These are phyloP conservation scores for Grifola frondosa DNA, from an alignment of 1,284 basidiomycete genomes.

Conservation along the genomic window DNA sequence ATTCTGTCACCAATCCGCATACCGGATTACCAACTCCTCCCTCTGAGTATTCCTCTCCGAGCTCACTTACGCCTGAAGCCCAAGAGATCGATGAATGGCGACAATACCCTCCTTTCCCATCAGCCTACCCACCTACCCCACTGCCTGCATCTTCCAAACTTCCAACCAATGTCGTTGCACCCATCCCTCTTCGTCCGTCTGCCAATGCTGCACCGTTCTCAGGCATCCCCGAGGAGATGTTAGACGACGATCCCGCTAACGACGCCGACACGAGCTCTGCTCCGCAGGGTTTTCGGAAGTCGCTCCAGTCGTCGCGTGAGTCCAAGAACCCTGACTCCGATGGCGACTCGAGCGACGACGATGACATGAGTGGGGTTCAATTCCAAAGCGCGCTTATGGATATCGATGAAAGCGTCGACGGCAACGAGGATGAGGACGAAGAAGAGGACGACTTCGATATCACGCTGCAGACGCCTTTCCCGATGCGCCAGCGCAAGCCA, in stretches of 20 bases:
- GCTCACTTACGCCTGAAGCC: slow-evolving; percentile 7
- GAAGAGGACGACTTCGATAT: slow-evolving; percentile 64
- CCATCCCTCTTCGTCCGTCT: slow-evolving; percentile 18
- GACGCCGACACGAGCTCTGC: slow-evolving; percentile 8
- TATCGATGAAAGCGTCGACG: slow-evolving; percentile 34
- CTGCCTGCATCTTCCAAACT: slow-evolving; percentile 14
- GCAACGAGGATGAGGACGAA: slow-evolving; percentile 41
- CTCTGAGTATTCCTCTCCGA: slow-evolving; percentile 20
- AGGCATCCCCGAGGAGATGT: slow-evolving; percentile 30
- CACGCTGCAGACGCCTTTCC: slow-evolving; percentile 62
- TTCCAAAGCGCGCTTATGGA: slow-evolving; percentile 27
- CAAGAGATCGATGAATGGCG: slow-evolving; percentile 37
- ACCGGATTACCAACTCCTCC: slow-evolving; percentile 23
- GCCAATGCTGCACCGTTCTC: slow-evolving; percentile 23
- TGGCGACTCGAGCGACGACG: slow-evolving; percentile 56
- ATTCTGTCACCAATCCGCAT: slow-evolving; percentile 17
- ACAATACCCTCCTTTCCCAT: slow-evolving; percentile 50
- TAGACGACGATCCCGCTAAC: slow-evolving; percentile 14
- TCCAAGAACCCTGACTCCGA: slow-evolving; percentile 55
- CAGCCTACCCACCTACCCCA: slow-evolving; percentile 41
- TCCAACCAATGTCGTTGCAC: slow-evolving; percentile 19
- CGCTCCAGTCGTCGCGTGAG: slow-evolving; percentile 65
- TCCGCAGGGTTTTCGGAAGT: slow-evolving; percentile 55
- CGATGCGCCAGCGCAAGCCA: slow-evolving; percentile 16
- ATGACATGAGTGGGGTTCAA: slow-evolving; percentile 30